Conservation (phyloP, 73 alveolate genomes). For the Paramecium pentaurelia region DNA sequence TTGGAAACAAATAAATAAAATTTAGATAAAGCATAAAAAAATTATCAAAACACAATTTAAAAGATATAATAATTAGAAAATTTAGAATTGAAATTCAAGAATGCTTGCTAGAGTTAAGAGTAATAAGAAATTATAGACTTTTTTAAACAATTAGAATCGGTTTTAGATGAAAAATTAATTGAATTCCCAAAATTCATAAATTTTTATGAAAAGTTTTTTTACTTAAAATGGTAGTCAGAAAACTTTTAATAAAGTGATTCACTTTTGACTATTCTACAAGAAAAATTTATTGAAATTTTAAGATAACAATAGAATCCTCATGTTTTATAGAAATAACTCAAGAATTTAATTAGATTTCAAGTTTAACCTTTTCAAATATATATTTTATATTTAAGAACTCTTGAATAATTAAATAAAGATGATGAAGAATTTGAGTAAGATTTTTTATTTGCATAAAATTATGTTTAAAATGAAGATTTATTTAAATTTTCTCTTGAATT, state of each 20-base stretch:
- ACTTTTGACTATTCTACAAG: neutral
- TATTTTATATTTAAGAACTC: neutral
- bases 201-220: neutral
- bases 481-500: neutral
- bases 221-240: neutral
- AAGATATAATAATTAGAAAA: neutral
- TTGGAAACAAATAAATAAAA: neutral
- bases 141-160: neutral
- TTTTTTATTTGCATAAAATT: neutral
- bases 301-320: neutral
- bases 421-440: conserved; percentile 3
- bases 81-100: neutral
- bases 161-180: neutral
- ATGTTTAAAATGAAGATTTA: neutral
- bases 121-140: neutral
- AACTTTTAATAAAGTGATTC: neutral
- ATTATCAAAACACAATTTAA: neutral
- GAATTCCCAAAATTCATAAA: neutral
- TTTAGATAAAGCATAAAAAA: neutral
- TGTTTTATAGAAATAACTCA: neutral
- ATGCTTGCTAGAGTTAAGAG: neutral
- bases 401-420: neutral
- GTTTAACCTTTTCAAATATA: neutral
- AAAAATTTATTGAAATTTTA: neutral
- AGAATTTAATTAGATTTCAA: neutral